Conservation (phyloP, 148 eudicot genomes). For the Amaranthus hypochondriacus region DNA sequence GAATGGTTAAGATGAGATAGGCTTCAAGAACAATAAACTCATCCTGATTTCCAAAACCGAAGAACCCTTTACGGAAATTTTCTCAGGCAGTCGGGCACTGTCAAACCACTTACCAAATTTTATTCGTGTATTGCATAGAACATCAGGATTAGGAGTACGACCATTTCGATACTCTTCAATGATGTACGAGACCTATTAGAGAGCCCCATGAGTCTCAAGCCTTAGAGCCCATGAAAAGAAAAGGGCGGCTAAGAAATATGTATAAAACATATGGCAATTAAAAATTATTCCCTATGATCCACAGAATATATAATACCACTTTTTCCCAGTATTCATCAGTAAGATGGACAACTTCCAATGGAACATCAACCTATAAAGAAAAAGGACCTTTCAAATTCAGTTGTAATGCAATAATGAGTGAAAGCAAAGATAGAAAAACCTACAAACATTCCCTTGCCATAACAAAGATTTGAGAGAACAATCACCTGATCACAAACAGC, state of each 20-base stretch:
- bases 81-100: background rate
- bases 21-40: background rate
- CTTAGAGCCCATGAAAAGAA: conserved; percentile 13
- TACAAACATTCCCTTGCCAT: too few relatives aligned
- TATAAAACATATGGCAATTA: background rate
- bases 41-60: background rate
- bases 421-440: background rate
- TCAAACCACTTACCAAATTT: conserved; percentile 67
- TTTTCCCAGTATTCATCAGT: conserved; percentile 94
- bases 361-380: conserved; percentile 72
- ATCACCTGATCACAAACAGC: conserved; percentile 88
- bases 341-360: conserved; percentile 88
- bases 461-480: background rate
- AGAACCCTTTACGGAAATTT: background rate
- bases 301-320: conserved; percentile 51
- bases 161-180: conserved; percentile 89
- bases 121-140: conserved; percentile 94
- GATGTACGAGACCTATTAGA: conserved; percentile 80
- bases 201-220: conserved; percentile 24
- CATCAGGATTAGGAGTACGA: conserved; percentile 98
- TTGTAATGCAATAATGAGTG: conserved; percentile 4
- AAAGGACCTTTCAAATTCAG: conserved; percentile 17
- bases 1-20: background rate
- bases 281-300: background rate
- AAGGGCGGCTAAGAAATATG: background rate